Conservation (phyloP, 495 filamentous ascomycete species). For the Halenospora varia region DNA sequence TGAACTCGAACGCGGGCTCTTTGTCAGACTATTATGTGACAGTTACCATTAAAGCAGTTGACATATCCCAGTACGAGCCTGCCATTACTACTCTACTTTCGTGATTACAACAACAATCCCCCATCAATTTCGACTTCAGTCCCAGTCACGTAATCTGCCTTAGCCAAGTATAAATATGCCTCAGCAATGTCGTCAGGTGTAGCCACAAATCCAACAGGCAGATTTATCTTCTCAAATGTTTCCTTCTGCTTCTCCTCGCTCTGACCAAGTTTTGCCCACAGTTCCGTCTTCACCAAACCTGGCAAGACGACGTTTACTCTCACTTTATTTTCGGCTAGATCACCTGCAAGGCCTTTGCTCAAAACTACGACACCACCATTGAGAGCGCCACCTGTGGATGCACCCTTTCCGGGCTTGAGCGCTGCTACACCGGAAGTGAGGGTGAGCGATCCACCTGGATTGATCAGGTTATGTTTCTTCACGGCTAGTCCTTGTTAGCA, state of each 20-base stretch:
- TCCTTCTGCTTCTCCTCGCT: slow-evolving; percentile 30
- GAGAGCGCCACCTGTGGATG: slow-evolving; percentile 29
- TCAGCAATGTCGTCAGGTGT: slow-evolving; percentile 51
- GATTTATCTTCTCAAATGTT: slow-evolving; percentile 27
- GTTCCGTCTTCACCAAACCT: slow-evolving; percentile 47
- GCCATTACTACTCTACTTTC: too few relatives aligned
- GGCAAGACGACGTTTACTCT: slow-evolving; percentile 53
- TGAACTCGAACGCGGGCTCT: too few relatives aligned
- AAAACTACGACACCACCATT: slow-evolving; percentile 36
- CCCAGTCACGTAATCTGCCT: slow-evolving; percentile 50
- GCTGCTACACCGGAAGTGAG: slow-evolving; percentile 45
- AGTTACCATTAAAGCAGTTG: too few relatives aligned
- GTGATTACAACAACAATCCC: too few relatives aligned
- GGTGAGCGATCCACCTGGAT: slow-evolving; percentile 42
- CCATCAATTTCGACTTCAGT: slow-evolving; percentile 35
- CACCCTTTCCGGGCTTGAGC: slow-evolving; percentile 35
- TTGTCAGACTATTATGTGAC: too few relatives aligned
- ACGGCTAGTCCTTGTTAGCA: slow-evolving; percentile 20
- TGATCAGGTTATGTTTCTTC: slow-evolving; percentile 36
- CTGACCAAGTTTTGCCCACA: slow-evolving; percentile 35
- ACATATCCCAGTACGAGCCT: too few relatives aligned
- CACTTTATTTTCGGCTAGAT: slow-evolving; percentile 41
- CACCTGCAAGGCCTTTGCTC: slow-evolving; percentile 44
- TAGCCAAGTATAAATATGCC: slow-evolving; percentile 53
- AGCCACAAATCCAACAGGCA: slow-evolving; percentile 43